Evolutionary conservation across 441 rosid genomes (phyloP), one percentile per base, ranked within the genome.

Genomic region (Populus hybrid): DNA sequence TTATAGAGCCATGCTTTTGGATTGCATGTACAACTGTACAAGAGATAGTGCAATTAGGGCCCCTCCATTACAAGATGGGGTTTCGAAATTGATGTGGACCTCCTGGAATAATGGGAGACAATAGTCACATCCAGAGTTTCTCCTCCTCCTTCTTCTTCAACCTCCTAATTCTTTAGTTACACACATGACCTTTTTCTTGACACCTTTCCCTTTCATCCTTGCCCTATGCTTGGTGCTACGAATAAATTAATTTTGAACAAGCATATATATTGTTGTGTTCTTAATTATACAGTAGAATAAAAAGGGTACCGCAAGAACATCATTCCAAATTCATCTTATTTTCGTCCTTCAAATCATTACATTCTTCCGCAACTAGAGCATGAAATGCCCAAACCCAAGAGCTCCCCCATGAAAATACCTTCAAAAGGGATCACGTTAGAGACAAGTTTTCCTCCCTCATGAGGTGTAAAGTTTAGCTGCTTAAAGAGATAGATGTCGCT

Each of bases 21-120:
- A 24, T 26, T 66, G 66, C 30, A 59, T 24, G 24, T 24, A 24
- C 24, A 24, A 24, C 24, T 35, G 11, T 30, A 30, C 3, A n/a
- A 5, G 40, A 71, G 77, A 67, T 76, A 75, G 84, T 88, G 89
- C 78, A 82, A 73, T 24, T 8, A 18, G 84, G 88, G 83, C 2
- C 86, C 89, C 88, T 72, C 85, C 86, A 75, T 70, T 76, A 50
- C 57, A 74, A 71, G 73, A 76, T 61, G 76, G 73, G 69, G 75
- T 38, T 12, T 76, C 76, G 69, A 30, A 78, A 78, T 75, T 78
- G 86, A 84, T 74, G 32, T 35, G 30, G 86, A 86, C 89, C 26
- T 65, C 70, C 77, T 85, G 77, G 89, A 83, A 89, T 86, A 86
- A 81, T 84, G 73, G 88, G 87, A 70, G 90, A 87, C 90, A 87